Conservation (phyloP, 768 basidiomycete species). For the Ephemerocybe angulata region DNA sequence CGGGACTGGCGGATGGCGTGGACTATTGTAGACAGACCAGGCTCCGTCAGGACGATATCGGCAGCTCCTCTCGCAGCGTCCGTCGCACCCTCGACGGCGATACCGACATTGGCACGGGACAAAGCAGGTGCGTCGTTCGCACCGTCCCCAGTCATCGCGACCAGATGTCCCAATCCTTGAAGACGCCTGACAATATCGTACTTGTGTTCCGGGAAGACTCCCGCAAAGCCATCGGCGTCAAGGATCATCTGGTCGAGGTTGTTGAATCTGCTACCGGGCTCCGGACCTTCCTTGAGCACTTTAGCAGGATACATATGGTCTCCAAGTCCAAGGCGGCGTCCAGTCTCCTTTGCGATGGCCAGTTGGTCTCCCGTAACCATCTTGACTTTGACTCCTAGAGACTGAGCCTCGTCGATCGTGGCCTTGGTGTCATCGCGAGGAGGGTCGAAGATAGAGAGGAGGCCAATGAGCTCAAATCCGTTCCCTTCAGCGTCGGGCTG, state of each 20-base stretch:
- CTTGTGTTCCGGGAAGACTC: conserved; percentile 99
- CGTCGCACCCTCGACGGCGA: conserved; percentile 98
- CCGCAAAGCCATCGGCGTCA: conserved; percentile 98
- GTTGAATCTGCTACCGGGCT: conserved; percentile 77
- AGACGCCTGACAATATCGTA: conserved; percentile 99
- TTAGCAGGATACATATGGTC: conserved; percentile 99
- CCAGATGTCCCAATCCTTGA: conserved; percentile 91
- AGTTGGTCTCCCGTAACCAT: conserved; percentile 99
- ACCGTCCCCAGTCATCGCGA: conserved; percentile 99
- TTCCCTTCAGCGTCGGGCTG: conserved; percentile 86
- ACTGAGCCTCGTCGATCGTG: conserved; percentile 95
- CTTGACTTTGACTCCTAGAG: conserved; percentile 97
- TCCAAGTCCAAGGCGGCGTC: conserved; percentile 94
- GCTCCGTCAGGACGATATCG: conserved; percentile 96
- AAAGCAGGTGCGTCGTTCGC: conserved; percentile 98
- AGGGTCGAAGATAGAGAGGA: conserved; percentile 96
- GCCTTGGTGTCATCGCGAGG: conserved; percentile 98
- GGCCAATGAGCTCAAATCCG: conserved; percentile 96
- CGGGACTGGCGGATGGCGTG: conserved; percentile 98
- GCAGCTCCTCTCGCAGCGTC: conserved; percentile 98
- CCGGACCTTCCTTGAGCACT: conserved; percentile 97
- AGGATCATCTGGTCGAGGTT: conserved; percentile 97
- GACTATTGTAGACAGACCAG: conserved; percentile 98
- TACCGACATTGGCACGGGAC: conserved; percentile 98
- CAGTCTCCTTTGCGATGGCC: conserved; percentile 98